These are phyloP conservation scores for Paramecium tetraurelia DNA, from an alignment of 73 alveolate genomes.

Conservation along the genomic window DNA sequence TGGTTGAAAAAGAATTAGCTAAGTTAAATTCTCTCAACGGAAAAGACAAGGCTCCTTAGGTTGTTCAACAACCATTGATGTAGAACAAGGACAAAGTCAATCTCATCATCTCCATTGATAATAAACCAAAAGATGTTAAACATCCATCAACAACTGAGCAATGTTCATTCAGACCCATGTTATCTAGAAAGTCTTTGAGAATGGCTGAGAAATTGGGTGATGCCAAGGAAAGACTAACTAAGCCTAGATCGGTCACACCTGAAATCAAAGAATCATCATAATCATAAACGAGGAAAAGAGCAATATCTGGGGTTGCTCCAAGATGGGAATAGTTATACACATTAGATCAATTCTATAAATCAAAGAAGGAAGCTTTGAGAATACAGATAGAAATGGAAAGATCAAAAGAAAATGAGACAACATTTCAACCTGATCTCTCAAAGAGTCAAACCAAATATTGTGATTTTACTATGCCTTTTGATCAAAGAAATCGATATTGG, in stretches of 20 bases:
- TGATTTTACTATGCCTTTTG: slow-evolving; percentile 29
- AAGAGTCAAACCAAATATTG: slow-evolving; percentile 3
- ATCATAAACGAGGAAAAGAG: background rate
- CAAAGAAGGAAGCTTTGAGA: background rate
- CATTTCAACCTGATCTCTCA: slow-evolving; percentile 22
- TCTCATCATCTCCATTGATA: background rate
- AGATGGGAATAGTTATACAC: slow-evolving; percentile 53
- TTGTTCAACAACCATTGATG: background rate
- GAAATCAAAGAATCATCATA: background rate
- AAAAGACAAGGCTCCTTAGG: background rate
- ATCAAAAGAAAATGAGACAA: slow-evolving; percentile 37
- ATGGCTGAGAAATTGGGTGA: slow-evolving; percentile 54
- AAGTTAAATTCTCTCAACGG: background rate
- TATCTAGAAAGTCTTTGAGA: slow-evolving; percentile 40
- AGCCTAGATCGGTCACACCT: slow-evolving; percentile 47
- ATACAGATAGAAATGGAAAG: background rate
- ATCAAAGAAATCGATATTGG: slow-evolving; percentile 14
- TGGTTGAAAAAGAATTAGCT: slow-evolving; percentile 32
- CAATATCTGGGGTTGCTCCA: background rate
- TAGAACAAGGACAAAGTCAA: background rate
- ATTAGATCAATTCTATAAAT: slow-evolving; percentile 21
- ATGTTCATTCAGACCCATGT: slow-evolving; percentile 60
- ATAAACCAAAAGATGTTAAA: background rate
- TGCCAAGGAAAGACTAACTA: slow-evolving; percentile 40
- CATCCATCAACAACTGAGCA: background rate